These are phyloP conservation scores for Terfezia claveryi DNA, from an alignment of 495 filamentous ascomycete species.

Conservation along the genomic window DNA sequence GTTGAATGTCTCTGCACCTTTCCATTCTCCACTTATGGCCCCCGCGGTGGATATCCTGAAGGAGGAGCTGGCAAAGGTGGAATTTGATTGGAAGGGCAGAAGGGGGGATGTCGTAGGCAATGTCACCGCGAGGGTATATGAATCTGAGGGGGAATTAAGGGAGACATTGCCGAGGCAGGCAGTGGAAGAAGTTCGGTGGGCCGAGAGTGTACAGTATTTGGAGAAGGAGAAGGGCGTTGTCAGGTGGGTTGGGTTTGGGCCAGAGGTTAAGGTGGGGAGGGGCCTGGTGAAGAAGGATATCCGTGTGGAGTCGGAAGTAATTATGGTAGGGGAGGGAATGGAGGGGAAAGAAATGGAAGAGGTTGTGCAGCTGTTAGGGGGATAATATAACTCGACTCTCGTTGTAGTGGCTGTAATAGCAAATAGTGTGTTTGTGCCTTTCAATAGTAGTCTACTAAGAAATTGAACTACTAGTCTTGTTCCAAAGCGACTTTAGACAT, in stretches of 20 bases:
- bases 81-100: slow-evolving; percentile 41
- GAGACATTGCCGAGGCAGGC: slow-evolving; percentile 54
- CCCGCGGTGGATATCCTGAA: slow-evolving; percentile 56
- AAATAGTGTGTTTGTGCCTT: no score
- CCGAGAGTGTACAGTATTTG: slow-evolving; percentile 73
- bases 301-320: slow-evolving; percentile 58
- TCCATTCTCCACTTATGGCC: slow-evolving; percentile 82
- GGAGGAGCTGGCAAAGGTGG: slow-evolving; percentile 30
- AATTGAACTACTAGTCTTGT: no score
- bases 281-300: slow-evolving; percentile 94
- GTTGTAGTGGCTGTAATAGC: no score
- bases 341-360: slow-evolving; percentile 64
- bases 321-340: slow-evolving; percentile 69
- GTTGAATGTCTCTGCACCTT: slow-evolving; percentile 75
- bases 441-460: no score
- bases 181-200: slow-evolving; percentile 82
- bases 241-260: slow-evolving; percentile 83
- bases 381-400: no score
- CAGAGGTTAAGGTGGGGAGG: slow-evolving; percentile 66
- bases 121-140: slow-evolving; percentile 58
- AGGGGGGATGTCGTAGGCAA: slow-evolving; percentile 62
- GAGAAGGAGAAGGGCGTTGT: slow-evolving; percentile 66
- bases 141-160: slow-evolving; percentile 46
- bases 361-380: slow-evolving; percentile 24
- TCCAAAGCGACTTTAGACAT: no score